phyloP scores from a whole-genome alignment of 2,329 filamentous ascomycete species.

The Waltergamsia citrina region DNA sequence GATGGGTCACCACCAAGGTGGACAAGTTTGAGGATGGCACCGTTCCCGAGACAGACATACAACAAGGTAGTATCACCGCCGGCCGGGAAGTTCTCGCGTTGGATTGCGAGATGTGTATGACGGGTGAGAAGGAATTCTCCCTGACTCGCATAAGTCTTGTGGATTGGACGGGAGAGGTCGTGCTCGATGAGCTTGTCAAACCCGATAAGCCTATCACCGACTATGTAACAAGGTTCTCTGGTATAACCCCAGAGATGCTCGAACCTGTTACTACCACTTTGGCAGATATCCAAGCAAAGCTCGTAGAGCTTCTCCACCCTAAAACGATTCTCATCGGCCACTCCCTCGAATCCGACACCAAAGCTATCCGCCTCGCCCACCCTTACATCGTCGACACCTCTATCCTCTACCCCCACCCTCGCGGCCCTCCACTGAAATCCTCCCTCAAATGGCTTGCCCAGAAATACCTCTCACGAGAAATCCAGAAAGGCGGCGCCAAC shows the following conservation, averaged over 20 bases:
- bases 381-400: constrained; percentile 92
- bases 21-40: constrained; percentile 55
- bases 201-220: constrained; percentile 80
- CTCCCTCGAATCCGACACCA: constrained; percentile 75
- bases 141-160: constrained; percentile 85
- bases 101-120: constrained; percentile 97
- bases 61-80: constrained; percentile 74
- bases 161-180: constrained; percentile 71
- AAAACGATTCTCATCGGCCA: constrained; percentile 70
- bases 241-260: constrained; percentile 82
- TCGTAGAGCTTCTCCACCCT: constrained; percentile 63
- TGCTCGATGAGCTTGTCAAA: constrained; percentile 88
- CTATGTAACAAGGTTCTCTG: constrained; percentile 86
- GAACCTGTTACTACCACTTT: constrained; percentile 76
- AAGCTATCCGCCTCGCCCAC: constrained; percentile 76
- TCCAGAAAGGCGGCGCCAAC: constrained; percentile 65
- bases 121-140: constrained; percentile 67
- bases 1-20: constrained; percentile 78
- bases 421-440: constrained; percentile 81
- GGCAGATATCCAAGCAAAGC: constrained; percentile 67
- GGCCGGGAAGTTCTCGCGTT: constrained; percentile 72
- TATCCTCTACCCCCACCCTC: constrained; percentile 81
- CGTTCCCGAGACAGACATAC: constrained; percentile 59
- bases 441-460: constrained; percentile 83
- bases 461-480: constrained; percentile 77